Evolutionary conservation across 495 filamentous ascomycete species (phyloP), one percentile per base, ranked within the genome.

Genomic region (Hypoxylon rickii): DNA sequence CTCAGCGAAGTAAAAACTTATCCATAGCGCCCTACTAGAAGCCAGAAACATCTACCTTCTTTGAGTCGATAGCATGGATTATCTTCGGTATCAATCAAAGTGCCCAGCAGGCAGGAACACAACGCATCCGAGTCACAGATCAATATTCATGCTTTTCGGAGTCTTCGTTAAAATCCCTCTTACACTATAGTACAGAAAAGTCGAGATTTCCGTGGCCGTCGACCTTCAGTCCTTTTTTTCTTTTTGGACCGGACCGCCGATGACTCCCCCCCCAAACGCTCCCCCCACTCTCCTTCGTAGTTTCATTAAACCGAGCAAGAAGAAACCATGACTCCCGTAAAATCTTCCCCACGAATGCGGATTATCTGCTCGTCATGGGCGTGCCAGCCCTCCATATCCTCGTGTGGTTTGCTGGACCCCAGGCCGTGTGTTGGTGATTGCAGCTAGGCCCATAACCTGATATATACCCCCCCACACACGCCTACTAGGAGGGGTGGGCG

Each of bases 121-220:
- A 34, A 12, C 32, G 13, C 10, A 29, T 4, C 24, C 24, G 24
- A 34, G 10, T n/a, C 13, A 12, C 11, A 34, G 32, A 45, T 39
- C 44, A 29, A 17, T 2, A 37, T 44, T 41, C 26, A 34, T 26
- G 41, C 44, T 45, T 15, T 22, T 36, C 24, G 17, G 44, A 11
- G 22, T 34, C 38, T 32, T 20, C 31, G 31, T 57, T 53, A 50
- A 21, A 20, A 45, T 24, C 26, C 43, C 21, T 53, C 43, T 48
- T 57, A 49, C 53, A 63, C 48, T 57, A 63, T 63, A 50, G 44
- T 63, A 63, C 59, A 63, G n/a, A 48, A 53, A 41, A 63, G 59
- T 63, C 53, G 59, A 63, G 59, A 63, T 63, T 63, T 63, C 44
- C 52, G 40, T 63, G 49, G 38, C 39, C 44, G 22, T 31, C 32